Evolutionary conservation across 2,329 filamentous ascomycete species (phyloP).

Genomic region (Colletotrichum cuscutae): DNA sequence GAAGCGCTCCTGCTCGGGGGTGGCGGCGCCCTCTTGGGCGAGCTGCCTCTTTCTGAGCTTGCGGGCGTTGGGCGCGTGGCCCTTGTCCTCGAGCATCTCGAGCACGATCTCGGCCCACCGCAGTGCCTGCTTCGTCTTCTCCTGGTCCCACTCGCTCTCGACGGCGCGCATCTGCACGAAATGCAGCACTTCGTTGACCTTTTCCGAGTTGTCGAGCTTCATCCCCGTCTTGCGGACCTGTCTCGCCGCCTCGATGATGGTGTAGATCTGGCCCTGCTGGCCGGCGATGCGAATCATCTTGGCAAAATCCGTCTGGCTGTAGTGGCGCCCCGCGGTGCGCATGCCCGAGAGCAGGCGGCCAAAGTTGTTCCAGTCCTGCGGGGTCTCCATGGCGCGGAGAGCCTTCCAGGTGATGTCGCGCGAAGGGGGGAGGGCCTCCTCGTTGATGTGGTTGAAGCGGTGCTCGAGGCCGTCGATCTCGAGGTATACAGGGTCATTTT

Average conservation of each 20-base stretch:
- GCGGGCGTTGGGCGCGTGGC: slow-evolving; percentile 44
- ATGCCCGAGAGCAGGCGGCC: slow-evolving; percentile 62
- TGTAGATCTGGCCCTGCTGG: slow-evolving; percentile 51
- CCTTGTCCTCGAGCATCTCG: slow-evolving; percentile 58
- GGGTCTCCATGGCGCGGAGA: slow-evolving; percentile 57
- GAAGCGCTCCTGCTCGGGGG: neutral
- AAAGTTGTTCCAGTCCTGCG: slow-evolving; percentile 64
- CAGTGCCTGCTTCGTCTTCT: slow-evolving; percentile 53
- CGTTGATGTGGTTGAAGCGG: slow-evolving; percentile 60
- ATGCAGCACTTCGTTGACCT: slow-evolving; percentile 51
- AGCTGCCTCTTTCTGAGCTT: slow-evolving; percentile 31
- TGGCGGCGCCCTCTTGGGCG: neutral
- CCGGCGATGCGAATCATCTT: slow-evolving; percentile 56
- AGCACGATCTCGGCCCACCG: slow-evolving; percentile 58
- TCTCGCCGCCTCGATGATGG: slow-evolving; percentile 62
- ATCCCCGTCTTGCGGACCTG: slow-evolving; percentile 58
- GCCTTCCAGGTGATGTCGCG: slow-evolving; percentile 49
- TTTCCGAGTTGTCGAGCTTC: slow-evolving; percentile 52
- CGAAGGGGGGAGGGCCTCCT: slow-evolving; percentile 53
- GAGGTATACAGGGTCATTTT: slow-evolving; percentile 65
- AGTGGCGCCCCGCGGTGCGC: slow-evolving; percentile 51
- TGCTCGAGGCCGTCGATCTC: slow-evolving; percentile 67
- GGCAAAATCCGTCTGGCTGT: slow-evolving; percentile 47
- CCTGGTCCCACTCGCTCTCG: slow-evolving; percentile 45
- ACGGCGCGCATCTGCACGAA: slow-evolving; percentile 55